Conservation (phyloP, 2,329 filamentous ascomycete species). For the Colletotrichum tabaci region DNA sequence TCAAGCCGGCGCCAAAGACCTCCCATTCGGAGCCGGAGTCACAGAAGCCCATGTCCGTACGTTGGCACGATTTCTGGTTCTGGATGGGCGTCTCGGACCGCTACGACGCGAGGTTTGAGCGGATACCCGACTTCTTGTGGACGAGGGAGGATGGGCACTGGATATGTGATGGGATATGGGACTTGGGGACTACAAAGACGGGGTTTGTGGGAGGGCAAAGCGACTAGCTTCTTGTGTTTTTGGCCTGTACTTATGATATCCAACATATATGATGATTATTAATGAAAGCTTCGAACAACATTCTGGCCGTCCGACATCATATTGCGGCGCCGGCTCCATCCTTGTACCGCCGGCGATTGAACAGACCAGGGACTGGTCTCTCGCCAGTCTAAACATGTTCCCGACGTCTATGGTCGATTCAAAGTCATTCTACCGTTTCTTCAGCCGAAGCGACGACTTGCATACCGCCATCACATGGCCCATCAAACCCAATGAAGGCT, state of each 20-base stretch:
- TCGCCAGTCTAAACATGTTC: no score
- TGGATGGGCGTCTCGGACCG: conserved; percentile 41
- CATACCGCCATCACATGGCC: no score
- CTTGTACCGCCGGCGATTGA: background rate
- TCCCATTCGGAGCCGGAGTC: conserved; percentile 24
- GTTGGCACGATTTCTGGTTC: conserved; percentile 47
- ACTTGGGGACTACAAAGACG: conserved; percentile 44
- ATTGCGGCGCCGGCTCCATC: background rate
- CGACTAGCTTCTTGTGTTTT: background rate
- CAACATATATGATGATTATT: background rate
- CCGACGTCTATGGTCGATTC: no score
- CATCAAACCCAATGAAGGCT: no score
- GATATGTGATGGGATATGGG: conserved; percentile 49
- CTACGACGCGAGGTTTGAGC: conserved; percentile 44
- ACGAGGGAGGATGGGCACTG: conserved; percentile 42
- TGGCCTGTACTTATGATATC: background rate
- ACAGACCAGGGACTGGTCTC: no score
- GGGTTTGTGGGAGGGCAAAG: conserved; percentile 19
- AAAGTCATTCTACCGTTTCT: no score
- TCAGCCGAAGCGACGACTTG: no score
- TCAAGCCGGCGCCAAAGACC: conserved; percentile 42
- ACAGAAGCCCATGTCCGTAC: conserved; percentile 36
- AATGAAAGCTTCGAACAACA: background rate
- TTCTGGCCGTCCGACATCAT: no score
- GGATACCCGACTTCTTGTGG: conserved; percentile 46